A percentile compares a stretch with the other conserved stretches of the same genome.
Evolutionary conservation across 176 grass and related monocot genomes (phyloP).

Genomic region (Urochloa ruziziensis): DNA sequence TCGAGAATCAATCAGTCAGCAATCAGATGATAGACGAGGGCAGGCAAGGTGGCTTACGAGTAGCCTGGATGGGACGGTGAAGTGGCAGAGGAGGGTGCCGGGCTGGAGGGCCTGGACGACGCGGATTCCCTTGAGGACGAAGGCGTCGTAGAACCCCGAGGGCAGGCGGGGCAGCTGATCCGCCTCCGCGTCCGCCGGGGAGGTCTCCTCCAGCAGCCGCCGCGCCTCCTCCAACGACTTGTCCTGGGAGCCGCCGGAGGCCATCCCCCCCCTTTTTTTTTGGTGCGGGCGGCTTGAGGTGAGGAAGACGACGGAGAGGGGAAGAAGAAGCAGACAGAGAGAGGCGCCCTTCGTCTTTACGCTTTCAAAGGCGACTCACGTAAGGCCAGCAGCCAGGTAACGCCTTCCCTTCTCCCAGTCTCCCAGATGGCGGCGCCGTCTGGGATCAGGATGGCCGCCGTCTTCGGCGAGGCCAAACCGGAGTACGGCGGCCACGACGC

Average conservation of each 20-base stretch:
- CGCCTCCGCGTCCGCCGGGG: slow-evolving; percentile 14
- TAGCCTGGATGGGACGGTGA: slow-evolving; percentile 74
- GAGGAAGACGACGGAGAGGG: not conserved
- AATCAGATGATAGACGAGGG: not conserved
- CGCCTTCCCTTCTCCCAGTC: not conserved
- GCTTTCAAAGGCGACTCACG: not conserved
- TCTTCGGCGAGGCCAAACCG: slow-evolving; percentile 61
- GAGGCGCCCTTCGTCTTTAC: not conserved
- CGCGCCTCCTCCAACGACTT: slow-evolving; percentile 48
- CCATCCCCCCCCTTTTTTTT: not conserved
- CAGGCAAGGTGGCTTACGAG: slow-evolving; percentile 38
- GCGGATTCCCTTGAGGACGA: slow-evolving; percentile 77
- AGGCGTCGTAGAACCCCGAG: slow-evolving; percentile 86
- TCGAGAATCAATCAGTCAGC: not conserved
- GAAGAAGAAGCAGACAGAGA: too few relatives aligned
- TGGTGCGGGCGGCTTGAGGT: not conserved
- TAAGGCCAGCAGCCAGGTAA: not conserved
- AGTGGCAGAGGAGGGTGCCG: slow-evolving; percentile 74
- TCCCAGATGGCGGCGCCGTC: not conserved
- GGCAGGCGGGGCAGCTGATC: slow-evolving; percentile 35
- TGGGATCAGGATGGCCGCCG: slow-evolving; percentile 16
- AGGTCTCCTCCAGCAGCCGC: slow-evolving; percentile 55
- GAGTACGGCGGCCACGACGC: not conserved
- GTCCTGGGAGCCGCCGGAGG: not conserved
- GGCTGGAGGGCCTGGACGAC: slow-evolving; percentile 57